phyloP scores from a whole-genome alignment of 2,329 filamentous ascomycete species.

The Thielaviopsis populi region DNA sequence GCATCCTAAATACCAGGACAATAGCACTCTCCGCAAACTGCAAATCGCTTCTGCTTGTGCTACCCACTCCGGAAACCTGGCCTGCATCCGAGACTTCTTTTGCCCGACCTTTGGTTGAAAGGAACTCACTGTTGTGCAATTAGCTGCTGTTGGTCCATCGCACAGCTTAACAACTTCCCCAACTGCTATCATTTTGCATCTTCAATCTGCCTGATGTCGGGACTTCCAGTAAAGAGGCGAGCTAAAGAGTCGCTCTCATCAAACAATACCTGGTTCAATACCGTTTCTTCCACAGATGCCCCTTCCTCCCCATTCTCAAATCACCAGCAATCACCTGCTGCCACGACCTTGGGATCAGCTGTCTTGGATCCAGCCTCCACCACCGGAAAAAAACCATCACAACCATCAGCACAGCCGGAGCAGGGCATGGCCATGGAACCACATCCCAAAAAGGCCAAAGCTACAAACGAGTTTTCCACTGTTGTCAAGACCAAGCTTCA shows the following conservation, averaged over 20 bases:
- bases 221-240: slow-evolving; percentile 7
- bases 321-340: not conserved
- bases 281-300: not conserved
- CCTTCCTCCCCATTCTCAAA: not conserved
- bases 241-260: slow-evolving; percentile 1
- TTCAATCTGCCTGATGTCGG: not conserved
- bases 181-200: not conserved
- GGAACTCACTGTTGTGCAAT: not conserved
- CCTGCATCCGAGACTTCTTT: not conserved
- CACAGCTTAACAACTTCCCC: not conserved
- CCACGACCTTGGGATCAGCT: not conserved
- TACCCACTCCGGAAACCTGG: not conserved
- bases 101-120: not conserved
- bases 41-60: not conserved
- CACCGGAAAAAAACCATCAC: not conserved
- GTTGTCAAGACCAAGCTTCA: slow-evolving; percentile 41
- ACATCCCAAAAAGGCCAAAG: slow-evolving; percentile 5
- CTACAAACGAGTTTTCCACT: slow-evolving; percentile 36
- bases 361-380: not conserved
- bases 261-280: not conserved
- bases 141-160: not conserved
- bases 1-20: no score
- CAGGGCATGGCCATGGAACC: not conserved
- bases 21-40: not conserved
- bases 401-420: not conserved